Conservation (phyloP, 2,329 filamentous ascomycete genomes). For the Xenoacremonium recifei region DNA sequence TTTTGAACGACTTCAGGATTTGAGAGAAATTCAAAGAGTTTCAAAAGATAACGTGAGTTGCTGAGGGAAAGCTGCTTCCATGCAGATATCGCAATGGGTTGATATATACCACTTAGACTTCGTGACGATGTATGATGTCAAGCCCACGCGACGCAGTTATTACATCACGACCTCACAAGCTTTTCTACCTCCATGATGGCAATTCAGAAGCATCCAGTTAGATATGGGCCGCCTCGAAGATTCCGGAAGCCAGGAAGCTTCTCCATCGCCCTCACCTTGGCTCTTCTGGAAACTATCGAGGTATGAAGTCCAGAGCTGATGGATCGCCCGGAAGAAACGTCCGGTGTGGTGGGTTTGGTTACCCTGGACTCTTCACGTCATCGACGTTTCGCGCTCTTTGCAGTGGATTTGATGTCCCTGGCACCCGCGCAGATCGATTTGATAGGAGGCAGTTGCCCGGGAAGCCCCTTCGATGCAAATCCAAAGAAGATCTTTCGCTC, state of each 20-base stretch:
- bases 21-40: too few species aligned
- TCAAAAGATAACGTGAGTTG: too few species aligned
- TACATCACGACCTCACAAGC: not conserved
- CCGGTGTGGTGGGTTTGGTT: not conserved
- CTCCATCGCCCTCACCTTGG: not conserved
- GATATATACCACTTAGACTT: too few species aligned
- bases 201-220: not conserved
- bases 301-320: not conserved
- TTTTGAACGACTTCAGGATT: too few species aligned
- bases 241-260: not conserved
- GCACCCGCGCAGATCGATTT: too few species aligned
- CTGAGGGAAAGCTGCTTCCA: too few species aligned
- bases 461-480: too few species aligned
- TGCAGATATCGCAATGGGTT: too few species aligned
- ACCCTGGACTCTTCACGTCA: not conserved
- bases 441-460: too few species aligned
- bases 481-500: too few species aligned
- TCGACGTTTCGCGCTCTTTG: too few species aligned
- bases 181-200: not conserved
- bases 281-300: not conserved
- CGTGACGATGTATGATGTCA: not conserved
- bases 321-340: not conserved
- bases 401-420: too few species aligned
- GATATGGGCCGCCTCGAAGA: not conserved
- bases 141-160: not conserved